A percentile compares a stretch with the other conserved stretches of the same genome.
phyloP scores from a whole-genome alignment of 176 grass and related monocot species.

The Oryza nivara region DNA sequence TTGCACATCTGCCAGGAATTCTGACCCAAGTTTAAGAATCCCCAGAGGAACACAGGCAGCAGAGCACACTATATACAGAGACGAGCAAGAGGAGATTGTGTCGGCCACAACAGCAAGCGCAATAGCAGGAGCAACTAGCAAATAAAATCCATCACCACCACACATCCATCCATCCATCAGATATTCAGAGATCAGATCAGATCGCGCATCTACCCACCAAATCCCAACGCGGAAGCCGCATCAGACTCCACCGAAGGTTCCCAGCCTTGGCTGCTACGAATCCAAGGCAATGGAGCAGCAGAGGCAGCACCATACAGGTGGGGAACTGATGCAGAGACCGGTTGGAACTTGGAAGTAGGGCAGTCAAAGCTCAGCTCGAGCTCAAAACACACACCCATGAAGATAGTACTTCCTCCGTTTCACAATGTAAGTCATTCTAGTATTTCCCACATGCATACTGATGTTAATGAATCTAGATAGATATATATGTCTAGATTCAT shows the following conservation, averaged over 20 bases:
- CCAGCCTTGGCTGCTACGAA: not conserved
- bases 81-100: not conserved
- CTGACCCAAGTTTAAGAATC: not conserved
- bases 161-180: not conserved
- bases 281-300: not conserved
- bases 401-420: too few species aligned
- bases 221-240: not conserved
- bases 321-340: too few species aligned
- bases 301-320: not conserved
- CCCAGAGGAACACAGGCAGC: not conserved
- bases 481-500: too few species aligned
- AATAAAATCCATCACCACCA: not conserved
- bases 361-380: not conserved
- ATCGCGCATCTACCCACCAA: not conserved
- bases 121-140: not conserved
- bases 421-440: too few species aligned
- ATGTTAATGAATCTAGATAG: too few species aligned
- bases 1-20: not conserved
- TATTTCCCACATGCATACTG: too few species aligned
- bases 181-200: not conserved
- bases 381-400: not conserved
- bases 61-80: not conserved
- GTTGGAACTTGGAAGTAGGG: too few species aligned
- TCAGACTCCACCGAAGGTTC: slow-evolving; percentile 19
- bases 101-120: too few species aligned